Conservation (phyloP, 2,329 filamentous ascomycete genomes). For the Colletotrichum gloeosporioides region DNA sequence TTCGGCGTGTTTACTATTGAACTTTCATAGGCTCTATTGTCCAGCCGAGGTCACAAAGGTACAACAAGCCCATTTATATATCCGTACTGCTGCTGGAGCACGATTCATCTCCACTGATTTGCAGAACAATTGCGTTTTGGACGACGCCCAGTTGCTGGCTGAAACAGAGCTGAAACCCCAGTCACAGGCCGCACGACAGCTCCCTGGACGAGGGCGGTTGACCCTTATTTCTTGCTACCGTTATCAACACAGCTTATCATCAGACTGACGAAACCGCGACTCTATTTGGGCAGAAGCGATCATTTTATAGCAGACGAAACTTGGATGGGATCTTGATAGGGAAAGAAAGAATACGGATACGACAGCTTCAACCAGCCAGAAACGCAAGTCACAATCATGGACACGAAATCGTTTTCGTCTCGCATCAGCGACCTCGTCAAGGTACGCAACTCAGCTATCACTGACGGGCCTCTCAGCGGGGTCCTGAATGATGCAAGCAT, state of each 20-base stretch:
- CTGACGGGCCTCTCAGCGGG: background rate
- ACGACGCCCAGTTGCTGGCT: background rate
- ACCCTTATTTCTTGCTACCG: background rate
- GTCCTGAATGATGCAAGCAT: background rate
- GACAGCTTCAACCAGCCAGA: background rate
- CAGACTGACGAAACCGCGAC: background rate
- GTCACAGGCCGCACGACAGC: background rate
- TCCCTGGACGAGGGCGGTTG: background rate
- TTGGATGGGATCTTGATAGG: background rate
- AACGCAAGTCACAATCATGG: background rate
- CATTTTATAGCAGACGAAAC: background rate
- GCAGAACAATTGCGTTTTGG: background rate
- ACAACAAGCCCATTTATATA: background rate
- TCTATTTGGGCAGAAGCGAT: background rate
- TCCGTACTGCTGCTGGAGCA: background rate
- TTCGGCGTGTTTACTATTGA: background rate
- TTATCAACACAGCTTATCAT: background rate
- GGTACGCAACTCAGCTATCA: background rate
- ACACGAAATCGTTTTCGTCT: conserved; percentile 19
- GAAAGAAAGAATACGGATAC: background rate
- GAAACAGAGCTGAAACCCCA: conserved; percentile 19
- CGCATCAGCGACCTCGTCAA: conserved; percentile 23
- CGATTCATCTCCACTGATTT: background rate
- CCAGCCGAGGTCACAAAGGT: background rate
- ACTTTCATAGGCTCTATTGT: fast-evolving